phyloP scores from a whole-genome alignment of 805 yeast species.

The Yarrowia hollandica region DNA sequence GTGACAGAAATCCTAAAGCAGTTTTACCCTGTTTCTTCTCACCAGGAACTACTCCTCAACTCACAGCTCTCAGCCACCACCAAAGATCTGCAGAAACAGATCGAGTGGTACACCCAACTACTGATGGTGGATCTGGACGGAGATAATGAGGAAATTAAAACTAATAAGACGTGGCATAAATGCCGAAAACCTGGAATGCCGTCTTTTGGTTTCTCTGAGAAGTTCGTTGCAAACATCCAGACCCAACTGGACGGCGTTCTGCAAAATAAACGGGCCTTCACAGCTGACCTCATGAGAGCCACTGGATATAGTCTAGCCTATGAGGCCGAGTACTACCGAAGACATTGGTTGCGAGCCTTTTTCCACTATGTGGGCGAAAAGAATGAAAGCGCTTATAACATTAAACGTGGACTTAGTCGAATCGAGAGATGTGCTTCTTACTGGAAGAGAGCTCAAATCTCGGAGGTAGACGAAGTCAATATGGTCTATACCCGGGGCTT shows the following conservation, averaged over 20 bases:
- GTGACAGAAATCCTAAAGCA: background rate
- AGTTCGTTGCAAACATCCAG: slow-evolving; percentile 21
- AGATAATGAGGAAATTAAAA: slow-evolving; percentile 14
- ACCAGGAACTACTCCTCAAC: background rate
- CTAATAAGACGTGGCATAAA: slow-evolving; percentile 19
- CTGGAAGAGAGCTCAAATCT: slow-evolving; percentile 17
- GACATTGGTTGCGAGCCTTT: slow-evolving; percentile 21
- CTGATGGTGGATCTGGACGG: slow-evolving; percentile 26
- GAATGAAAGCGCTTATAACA: background rate
- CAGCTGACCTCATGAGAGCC: slow-evolving; percentile 16
- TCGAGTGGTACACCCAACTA: slow-evolving; percentile 20
- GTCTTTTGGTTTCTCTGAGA: slow-evolving; percentile 12
- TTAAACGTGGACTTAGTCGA: background rate
- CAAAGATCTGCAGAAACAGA: slow-evolving; percentile 14
- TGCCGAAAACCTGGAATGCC: slow-evolving; percentile 19
- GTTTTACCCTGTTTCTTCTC: slow-evolving; percentile 1
- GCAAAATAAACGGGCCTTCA: slow-evolving; percentile 15
- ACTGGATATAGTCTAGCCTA: background rate
- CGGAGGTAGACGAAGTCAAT: slow-evolving; percentile 6
- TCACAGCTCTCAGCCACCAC: slow-evolving; percentile 5
- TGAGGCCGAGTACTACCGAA: slow-evolving; percentile 20
- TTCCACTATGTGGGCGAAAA: slow-evolving; percentile 15
- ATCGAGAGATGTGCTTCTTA: slow-evolving; percentile 2
- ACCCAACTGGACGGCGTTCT: slow-evolving; percentile 16
- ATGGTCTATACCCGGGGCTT: slow-evolving; percentile 10